These are phyloP conservation scores for Neurospora sp. DNA, from an alignment of 495 filamentous ascomycete species.

Conservation along the genomic window DNA sequence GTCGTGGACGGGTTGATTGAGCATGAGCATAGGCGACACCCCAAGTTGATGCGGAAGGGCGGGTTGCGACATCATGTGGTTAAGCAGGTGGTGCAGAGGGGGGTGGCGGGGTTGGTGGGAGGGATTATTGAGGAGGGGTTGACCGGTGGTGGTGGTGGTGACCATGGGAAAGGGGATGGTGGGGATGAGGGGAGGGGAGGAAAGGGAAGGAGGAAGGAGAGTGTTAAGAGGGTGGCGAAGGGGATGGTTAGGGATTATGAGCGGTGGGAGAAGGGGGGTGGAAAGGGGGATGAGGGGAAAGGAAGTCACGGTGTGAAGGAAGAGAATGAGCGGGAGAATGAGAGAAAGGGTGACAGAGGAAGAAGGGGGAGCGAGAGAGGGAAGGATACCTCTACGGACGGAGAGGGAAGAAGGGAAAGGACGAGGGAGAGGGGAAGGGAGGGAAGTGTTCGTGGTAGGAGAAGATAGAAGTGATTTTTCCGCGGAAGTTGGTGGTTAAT, in stretches of 20 bases:
- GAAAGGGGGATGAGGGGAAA: not conserved
- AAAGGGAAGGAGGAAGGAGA: not conserved
- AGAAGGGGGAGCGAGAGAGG: not conserved
- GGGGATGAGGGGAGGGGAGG: not conserved
- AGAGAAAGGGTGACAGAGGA: not conserved
- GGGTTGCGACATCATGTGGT: constrained; percentile 17
- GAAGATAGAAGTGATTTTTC: not conserved
- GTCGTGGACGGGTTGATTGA: constrained; percentile 20
- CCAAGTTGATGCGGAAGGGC: constrained; percentile 16
- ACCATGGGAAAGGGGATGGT: not conserved
- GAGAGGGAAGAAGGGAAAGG: not conserved
- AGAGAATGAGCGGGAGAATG: not conserved
- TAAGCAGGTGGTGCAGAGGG: constrained; percentile 14
- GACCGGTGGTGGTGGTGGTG: not conserved
- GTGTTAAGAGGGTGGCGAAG: constrained; percentile 3
- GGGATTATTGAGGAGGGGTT: not conserved
- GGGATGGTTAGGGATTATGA: not conserved
- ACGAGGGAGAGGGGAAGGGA: not conserved
- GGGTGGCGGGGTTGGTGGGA: constrained; percentile 14
- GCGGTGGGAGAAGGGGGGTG: not conserved
- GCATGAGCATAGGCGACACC: not conserved
- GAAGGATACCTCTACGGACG: not conserved
- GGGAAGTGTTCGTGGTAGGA: not conserved
- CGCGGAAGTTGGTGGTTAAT: not conserved
- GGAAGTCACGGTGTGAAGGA: not conserved